Evolutionary conservation across 805 yeast genomes (phyloP).

Genomic region (Yamadazyma insecticola): DNA sequence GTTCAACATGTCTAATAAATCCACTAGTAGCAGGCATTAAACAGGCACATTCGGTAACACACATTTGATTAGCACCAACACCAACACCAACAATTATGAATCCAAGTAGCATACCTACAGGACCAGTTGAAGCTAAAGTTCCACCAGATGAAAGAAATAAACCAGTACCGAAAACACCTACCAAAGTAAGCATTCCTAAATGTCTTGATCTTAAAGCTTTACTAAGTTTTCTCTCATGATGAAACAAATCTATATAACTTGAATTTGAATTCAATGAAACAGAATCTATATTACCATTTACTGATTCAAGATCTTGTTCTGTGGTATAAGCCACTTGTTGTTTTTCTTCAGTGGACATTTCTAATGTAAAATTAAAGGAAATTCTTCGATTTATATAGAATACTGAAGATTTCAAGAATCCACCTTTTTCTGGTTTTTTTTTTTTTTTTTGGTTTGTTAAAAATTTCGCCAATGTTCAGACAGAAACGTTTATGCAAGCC

Average conservation of each 20-base stretch:
- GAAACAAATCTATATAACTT: conserved; percentile 9
- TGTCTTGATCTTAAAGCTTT: conserved; percentile 16
- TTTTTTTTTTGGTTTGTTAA: too few relatives aligned
- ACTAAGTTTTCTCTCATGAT: conserved; percentile 12
- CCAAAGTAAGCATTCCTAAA: conserved; percentile 17
- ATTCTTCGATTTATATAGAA: too few relatives aligned
- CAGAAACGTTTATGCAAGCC: too few relatives aligned
- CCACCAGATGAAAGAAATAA: conserved; percentile 52
- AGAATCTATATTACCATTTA: conserved; percentile 1
- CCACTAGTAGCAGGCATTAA: conserved; percentile 37
- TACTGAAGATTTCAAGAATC: too few relatives aligned
- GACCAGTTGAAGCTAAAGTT: conserved; percentile 40
- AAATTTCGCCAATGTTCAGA: too few relatives aligned
- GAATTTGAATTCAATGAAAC: neutral
- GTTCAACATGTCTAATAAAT: conserved; percentile 30
- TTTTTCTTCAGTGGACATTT: too few relatives aligned
- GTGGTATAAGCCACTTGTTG: neutral
- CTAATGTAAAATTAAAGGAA: too few relatives aligned
- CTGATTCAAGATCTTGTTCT: conserved; percentile 4
- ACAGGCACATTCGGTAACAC: conserved; percentile 34
- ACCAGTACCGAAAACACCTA: conserved; percentile 43
- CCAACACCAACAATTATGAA: conserved; percentile 43
- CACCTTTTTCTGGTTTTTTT: too few relatives aligned
- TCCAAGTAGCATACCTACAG: conserved; percentile 45
- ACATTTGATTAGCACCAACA: conserved; percentile 36